Evolutionary conservation across 371 early-diverging fungal species (phyloP).

Genomic region (Dichotomocladium elegans): DNA sequence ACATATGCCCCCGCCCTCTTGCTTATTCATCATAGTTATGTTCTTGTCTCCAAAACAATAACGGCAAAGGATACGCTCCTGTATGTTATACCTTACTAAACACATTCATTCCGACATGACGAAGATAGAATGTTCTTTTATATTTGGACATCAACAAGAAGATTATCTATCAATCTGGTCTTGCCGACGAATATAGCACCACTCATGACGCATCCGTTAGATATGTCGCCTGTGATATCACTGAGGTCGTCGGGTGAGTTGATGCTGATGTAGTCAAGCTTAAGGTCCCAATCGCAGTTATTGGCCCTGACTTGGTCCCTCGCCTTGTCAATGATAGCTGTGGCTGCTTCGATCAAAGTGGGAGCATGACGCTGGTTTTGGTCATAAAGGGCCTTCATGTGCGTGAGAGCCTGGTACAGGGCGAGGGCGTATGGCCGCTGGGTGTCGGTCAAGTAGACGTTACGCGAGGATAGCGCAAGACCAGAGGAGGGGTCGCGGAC

Average conservation of each 20-base stretch:
- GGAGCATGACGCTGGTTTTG: conserved; percentile 46
- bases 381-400: conserved; percentile 50
- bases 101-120: too few relatives aligned
- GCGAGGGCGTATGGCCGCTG: conserved; percentile 75
- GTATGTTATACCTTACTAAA: too few relatives aligned
- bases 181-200: conserved; percentile 86
- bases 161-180: conserved; percentile 94
- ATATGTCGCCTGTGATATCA: conserved; percentile 19
- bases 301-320: conserved; percentile 25
- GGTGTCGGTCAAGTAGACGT: conserved; percentile 74
- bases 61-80: not conserved
- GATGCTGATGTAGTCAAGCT: conserved; percentile 84
- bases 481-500: conserved; percentile 82
- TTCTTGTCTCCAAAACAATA: not conserved
- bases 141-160: conserved; percentile 52
- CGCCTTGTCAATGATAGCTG: conserved; percentile 35
- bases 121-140: conserved; percentile 1
- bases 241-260: conserved; percentile 66
- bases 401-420: conserved; percentile 68
- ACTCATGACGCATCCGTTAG: conserved; percentile 70
- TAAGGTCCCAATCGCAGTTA: conserved; percentile 31
- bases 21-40: not conserved
- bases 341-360: conserved; percentile 45
- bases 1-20: not conserved
- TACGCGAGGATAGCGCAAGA: conserved; percentile 88